Conservation (phyloP, 305 asterid species). For the Solanum aculeatissimum region DNA sequence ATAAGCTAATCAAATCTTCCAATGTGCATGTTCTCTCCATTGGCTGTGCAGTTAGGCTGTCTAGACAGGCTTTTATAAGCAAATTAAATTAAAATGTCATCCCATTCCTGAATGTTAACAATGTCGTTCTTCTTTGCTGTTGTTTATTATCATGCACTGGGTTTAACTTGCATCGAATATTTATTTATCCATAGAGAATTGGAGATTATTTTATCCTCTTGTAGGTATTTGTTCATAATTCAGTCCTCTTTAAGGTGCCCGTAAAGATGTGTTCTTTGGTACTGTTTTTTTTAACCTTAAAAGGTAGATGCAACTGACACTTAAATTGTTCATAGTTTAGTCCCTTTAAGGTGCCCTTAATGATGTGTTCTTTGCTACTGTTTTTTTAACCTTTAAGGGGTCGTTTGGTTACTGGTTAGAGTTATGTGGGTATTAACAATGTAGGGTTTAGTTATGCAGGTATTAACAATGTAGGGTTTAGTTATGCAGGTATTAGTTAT, state of each 20-base stretch:
- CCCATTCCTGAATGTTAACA: not conserved
- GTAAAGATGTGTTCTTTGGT: not conserved
- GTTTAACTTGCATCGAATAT: not conserved
- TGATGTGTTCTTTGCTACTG: not conserved
- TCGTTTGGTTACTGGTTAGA: too few relatives aligned
- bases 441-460: too few relatives aligned
- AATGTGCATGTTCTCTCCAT: not conserved
- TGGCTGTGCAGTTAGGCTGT: not conserved
- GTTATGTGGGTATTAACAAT: too few relatives aligned
- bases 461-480: too few relatives aligned
- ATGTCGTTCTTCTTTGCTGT: not conserved
- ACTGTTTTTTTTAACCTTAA: not conserved
- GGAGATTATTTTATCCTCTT: not conserved
- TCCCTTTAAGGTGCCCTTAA: not conserved
- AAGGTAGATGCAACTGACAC: not conserved
- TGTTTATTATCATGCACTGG: not conserved
- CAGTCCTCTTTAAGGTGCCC: not conserved
- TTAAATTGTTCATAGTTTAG: not conserved
- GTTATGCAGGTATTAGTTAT: too few relatives aligned
- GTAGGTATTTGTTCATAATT: not conserved
- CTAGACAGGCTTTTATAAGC: not conserved
- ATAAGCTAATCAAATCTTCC: not conserved
- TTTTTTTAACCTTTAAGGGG: not conserved
- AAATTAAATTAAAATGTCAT: not conserved
- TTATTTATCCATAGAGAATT: not conserved